A percentile compares a stretch with the other conserved stretches of the same genome.
phyloP scores from a whole-genome alignment of 371 early-diverging fungal genomes.

The Polyrhizophydium stewartii region DNA sequence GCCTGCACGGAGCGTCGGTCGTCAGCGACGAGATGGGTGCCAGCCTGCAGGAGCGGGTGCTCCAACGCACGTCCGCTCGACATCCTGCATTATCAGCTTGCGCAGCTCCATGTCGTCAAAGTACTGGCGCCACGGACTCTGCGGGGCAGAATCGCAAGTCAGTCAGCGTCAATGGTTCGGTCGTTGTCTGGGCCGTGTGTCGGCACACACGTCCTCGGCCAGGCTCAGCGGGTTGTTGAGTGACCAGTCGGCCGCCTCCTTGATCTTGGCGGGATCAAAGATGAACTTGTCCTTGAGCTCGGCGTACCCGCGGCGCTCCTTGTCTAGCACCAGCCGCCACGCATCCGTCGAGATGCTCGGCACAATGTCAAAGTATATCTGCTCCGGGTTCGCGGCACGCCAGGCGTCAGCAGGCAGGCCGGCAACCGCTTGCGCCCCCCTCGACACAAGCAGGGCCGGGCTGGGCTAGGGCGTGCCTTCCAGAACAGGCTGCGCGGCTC shows the following conservation, averaged over 20 bases:
- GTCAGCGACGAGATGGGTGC: not conserved
- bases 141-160: not conserved
- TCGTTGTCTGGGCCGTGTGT: slow-evolving; percentile 2
- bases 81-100: slow-evolving; percentile 83
- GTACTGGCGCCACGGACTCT: slow-evolving; percentile 92
- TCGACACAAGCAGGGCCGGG: too few relatives aligned
- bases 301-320: slow-evolving; percentile 65
- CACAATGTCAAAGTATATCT: slow-evolving; percentile 31
- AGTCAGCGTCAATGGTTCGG: not conserved
- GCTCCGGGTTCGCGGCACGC: too few relatives aligned
- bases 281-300: slow-evolving; percentile 62
- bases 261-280: slow-evolving; percentile 55
- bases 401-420: too few relatives aligned
- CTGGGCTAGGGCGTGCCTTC: slow-evolving; percentile 32
- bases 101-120: slow-evolving; percentile 82
- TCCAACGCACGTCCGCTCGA: slow-evolving; percentile 75
- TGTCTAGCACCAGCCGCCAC: slow-evolving; percentile 57
- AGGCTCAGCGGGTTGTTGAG: slow-evolving; percentile 82
- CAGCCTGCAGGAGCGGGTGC: not conserved
- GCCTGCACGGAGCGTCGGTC: slow-evolving; percentile 40
- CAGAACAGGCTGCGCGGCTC: slow-evolving; percentile 28
- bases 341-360: slow-evolving; percentile 28
- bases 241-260: slow-evolving; percentile 43
- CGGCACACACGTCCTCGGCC: slow-evolving; percentile 63
- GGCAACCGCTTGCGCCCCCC: too few relatives aligned